phyloP scores from a whole-genome alignment of 116 monocot genomes.

The Zostera marina region DNA sequence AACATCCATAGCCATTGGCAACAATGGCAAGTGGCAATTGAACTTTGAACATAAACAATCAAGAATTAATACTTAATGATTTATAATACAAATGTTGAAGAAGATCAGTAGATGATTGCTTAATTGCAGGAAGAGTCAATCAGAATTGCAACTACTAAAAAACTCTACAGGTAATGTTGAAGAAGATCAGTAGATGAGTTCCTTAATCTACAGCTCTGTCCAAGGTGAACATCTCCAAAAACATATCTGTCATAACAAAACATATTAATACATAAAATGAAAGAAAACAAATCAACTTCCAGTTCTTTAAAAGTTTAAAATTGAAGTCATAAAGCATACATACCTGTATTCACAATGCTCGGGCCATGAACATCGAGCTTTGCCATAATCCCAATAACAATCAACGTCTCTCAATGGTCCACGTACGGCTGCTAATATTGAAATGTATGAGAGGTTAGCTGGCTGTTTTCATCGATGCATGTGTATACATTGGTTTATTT shows the following conservation, averaged over 20 bases:
- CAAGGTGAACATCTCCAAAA: conserved; percentile 96
- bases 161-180: conserved; percentile 41
- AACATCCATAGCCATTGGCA: too few species aligned
- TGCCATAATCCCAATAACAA: conserved; percentile 98
- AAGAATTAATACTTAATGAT: too few species aligned
- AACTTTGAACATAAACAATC: too few species aligned
- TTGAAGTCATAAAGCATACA: background rate
- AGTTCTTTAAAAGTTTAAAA: background rate
- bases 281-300: too few species aligned
- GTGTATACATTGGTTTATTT: too few species aligned
- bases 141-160: too few species aligned
- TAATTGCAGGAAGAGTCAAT: too few species aligned
- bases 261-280: background rate
- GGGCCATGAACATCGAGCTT: conserved; percentile 96
- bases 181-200: conserved; percentile 59
- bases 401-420: conserved; percentile 86
- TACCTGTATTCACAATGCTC: conserved; percentile 99
- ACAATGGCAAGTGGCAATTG: too few species aligned
- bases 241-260: conserved; percentile 39
- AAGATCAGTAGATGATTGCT: too few species aligned
- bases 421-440: conserved; percentile 40
- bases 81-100: too few species aligned
- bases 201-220: conserved; percentile 87
- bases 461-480: too few species aligned
- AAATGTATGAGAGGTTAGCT: background rate